phyloP scores from a whole-genome alignment of 306 rosid genomes.

The Inga laurina region DNA sequence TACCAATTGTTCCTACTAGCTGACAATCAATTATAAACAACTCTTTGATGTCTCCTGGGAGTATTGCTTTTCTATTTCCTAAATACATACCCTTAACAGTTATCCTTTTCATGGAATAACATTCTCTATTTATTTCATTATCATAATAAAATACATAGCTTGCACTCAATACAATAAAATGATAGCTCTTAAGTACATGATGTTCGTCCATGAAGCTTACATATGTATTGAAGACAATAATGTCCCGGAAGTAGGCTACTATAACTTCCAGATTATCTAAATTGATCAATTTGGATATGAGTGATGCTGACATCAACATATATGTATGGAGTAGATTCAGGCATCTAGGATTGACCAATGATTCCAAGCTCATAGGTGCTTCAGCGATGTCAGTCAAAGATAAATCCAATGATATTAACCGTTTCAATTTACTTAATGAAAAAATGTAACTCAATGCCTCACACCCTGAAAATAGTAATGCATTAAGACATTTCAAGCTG shows the following conservation, averaged over 20 bases:
- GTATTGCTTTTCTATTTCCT: not conserved
- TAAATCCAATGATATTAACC: not conserved
- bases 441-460: not conserved
- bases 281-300: not conserved
- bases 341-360: not conserved
- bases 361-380: not conserved
- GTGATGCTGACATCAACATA: not conserved
- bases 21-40: not conserved
- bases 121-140: no score
- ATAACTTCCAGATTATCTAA: slow-evolving; percentile 22
- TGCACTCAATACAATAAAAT: no score
- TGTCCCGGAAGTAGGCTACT: not conserved
- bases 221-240: not conserved
- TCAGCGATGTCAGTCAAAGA: not conserved
- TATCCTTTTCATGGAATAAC: not conserved
- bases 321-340: not conserved
- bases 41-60: not conserved
- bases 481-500: not conserved
- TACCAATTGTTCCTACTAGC: not conserved
- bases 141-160: no score
- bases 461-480: not conserved
- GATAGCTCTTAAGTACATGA: no score
- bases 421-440: not conserved
- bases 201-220: not conserved
- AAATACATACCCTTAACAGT: not conserved